Base-by-base conservation (phyloP, 169 alveolate species). In the Eimeria maxima region DNA sequence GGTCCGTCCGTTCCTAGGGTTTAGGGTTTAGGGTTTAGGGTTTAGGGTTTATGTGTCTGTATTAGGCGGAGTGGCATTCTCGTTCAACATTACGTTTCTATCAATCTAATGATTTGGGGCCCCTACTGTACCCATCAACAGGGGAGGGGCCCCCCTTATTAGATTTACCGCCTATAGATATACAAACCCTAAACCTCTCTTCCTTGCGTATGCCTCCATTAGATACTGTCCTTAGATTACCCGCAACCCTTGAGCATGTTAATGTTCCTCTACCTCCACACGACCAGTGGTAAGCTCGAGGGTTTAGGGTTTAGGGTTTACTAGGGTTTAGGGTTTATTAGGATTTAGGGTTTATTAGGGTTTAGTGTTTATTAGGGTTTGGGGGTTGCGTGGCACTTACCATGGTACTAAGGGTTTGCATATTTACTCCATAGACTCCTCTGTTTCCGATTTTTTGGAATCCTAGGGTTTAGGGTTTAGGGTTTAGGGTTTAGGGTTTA, bases 261-360 rank as follows among this genome's bases (percentile, higher is more conserved):
- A 78, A 87, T 60, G 45, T 87, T 2, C 94, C 94, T 20, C 81
- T 87, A 38, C 55, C 94, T 11, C 83, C 55, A 42, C 94, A 88
- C 50, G 86, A 88, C 22, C 84, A 71, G 42, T 88, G 94, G 94
- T 65, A 22, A 14, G 50, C 7, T 57, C 88, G 8, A 38, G 65
- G 80, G 80, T 69, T 69, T 69, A 69, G 80, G 80, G 80, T 69
- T 69, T 69, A 69, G 80, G 80, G 80, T 69, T 69, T 69, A 67
- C 57, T 5, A 11, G 57, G 5, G 57, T 5, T 5, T 11, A 50
- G 57, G 18, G 18, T 11, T 11, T 50, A 50, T 11, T 5, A 50
- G 11, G 18, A 50, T 5, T 11, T 7, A 50, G 11, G 57, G 57
- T 5, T n/a, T n/a, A 50, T 50, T 50, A n/a, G 80, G 80, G 80